Evolutionary conservation across 768 basidiomycete species (phyloP).

Genomic region (Podaxis sp.): DNA sequence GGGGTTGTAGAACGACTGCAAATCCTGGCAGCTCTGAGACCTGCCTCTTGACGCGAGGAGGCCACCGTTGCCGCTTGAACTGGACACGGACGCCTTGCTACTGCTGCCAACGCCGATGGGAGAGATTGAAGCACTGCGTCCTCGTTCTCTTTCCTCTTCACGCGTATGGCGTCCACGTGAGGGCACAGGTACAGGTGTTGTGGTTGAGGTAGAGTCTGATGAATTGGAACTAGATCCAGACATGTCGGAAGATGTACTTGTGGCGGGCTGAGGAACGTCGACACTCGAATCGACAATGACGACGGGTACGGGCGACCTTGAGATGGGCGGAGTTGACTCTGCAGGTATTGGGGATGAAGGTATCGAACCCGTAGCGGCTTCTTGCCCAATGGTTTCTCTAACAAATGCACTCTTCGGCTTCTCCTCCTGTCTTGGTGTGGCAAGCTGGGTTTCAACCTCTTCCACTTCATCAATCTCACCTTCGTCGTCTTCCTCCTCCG

Average conservation of each 20-base stretch:
- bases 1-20: neutral
- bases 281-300: constrained; percentile 5
- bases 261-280: neutral
- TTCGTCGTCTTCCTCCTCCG: constrained; percentile 20
- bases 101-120: neutral
- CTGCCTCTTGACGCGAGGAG: constrained; percentile 7
- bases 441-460: constrained; percentile 9
- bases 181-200: neutral
- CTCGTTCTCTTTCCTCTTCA: constrained; percentile 1
- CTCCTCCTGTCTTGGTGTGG: constrained; percentile 18
- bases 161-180: neutral
- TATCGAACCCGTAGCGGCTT: neutral
- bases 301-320: constrained; percentile 13
- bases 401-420: neutral
- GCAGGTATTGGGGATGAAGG: neutral
- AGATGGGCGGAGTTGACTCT: constrained; percentile 7
- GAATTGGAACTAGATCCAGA: neutral
- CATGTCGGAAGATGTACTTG: neutral
- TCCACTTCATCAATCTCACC: constrained; percentile 25
- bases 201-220: neutral
- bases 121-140: constrained; percentile 8
- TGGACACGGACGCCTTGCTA: neutral
- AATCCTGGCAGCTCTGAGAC: constrained; percentile 10
- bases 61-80: neutral
- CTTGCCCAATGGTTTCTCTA: neutral